phyloP scores from a whole-genome alignment of 1,284 basidiomycete species.

The Ceratobasidium sp. region DNA sequence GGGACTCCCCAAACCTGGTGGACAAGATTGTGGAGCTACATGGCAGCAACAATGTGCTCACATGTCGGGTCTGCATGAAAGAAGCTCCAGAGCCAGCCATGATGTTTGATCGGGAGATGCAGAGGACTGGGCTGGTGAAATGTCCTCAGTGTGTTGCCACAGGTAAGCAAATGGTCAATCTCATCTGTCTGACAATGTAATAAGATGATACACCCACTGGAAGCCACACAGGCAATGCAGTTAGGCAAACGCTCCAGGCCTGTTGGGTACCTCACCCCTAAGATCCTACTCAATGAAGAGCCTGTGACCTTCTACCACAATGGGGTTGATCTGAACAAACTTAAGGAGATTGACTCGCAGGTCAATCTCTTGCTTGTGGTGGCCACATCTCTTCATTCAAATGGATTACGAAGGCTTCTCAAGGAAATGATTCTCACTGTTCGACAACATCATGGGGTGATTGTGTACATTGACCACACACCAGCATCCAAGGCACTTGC shows the following conservation, averaged over 20 bases:
- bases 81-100: not conserved
- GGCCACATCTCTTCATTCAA: not conserved
- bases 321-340: too few relatives aligned
- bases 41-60: not conserved
- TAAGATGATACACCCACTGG: too few relatives aligned
- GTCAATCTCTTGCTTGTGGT: not conserved
- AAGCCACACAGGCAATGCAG: too few relatives aligned
- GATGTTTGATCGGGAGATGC: not conserved
- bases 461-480: not conserved
- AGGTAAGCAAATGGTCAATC: not conserved
- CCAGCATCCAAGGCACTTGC: not conserved
- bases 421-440: not conserved
- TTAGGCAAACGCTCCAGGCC: not conserved
- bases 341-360: too few relatives aligned
- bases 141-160: not conserved
- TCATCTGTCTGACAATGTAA: too few relatives aligned
- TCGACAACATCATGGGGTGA: not conserved
- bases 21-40: not conserved
- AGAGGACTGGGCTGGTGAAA: not conserved
- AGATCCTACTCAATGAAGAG: not conserved
- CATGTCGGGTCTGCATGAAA: not conserved
- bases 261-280: not conserved
- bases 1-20: not conserved
- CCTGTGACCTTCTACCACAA: not conserved
- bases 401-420: not conserved